A percentile compares a stretch with the other conserved stretches of the same genome.
phyloP scores from a whole-genome alignment of 164 flowering plant genomes.

The Nymphaea colorata region DNA sequence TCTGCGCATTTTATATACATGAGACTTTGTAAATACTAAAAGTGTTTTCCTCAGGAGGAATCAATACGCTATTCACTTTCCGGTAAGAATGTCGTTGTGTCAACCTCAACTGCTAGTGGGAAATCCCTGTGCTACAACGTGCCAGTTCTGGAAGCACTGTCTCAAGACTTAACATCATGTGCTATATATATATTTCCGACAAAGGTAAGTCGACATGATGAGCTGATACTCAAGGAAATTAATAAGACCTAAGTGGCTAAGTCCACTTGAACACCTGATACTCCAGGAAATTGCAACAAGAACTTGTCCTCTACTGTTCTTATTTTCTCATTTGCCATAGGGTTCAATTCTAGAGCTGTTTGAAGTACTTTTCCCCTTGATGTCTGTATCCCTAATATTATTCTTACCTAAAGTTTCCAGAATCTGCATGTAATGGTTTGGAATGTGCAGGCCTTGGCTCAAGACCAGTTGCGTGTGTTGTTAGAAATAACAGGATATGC shows the following conservation, averaged over 20 bases:
- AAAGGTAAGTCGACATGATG: slow-evolving; percentile 34
- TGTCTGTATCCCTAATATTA: too few relatives aligned
- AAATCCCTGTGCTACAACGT: slow-evolving; percentile 94
- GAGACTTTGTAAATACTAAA: not conserved
- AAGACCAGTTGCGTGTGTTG: slow-evolving; percentile 79
- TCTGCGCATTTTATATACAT: not conserved
- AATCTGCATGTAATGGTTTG: too few relatives aligned
- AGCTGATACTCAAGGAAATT: too few relatives aligned
- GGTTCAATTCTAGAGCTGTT: too few relatives aligned
- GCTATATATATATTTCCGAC: slow-evolving; percentile 92
- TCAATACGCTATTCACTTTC: slow-evolving; percentile 65
- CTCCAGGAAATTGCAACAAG: too few relatives aligned
- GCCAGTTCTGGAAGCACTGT: slow-evolving; percentile 75
- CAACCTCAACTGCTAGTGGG: slow-evolving; percentile 97
- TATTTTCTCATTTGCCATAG: too few relatives aligned
- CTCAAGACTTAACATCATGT: slow-evolving; percentile 45
- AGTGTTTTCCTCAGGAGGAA: slow-evolving; percentile 45
- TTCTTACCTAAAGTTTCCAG: too few relatives aligned
- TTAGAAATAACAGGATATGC: slow-evolving; percentile 34
- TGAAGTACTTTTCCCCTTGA: too few relatives aligned
- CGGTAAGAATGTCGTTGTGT: slow-evolving; percentile 72
- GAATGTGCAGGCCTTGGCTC: slow-evolving; percentile 73
- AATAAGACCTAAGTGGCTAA: too few relatives aligned
- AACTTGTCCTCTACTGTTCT: too few relatives aligned
- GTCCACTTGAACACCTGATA: too few relatives aligned